These are phyloP conservation scores for Coniochaeta prunicola DNA, from an alignment of 2,329 filamentous ascomycete species.

Conservation along the genomic window DNA sequence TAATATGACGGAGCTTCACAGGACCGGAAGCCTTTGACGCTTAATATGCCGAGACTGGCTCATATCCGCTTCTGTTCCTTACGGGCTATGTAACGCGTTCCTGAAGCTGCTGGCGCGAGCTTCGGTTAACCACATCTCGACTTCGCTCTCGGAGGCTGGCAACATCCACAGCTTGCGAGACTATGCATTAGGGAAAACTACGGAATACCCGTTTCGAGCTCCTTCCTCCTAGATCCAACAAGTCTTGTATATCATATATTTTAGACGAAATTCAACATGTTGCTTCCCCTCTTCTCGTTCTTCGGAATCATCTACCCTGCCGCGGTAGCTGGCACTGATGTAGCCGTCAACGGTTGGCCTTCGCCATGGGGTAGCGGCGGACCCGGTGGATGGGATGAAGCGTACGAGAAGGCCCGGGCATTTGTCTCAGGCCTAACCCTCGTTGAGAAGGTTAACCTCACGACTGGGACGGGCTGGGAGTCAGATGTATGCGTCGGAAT, in stretches of 20 bases:
- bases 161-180: neutral
- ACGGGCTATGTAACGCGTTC: too few species aligned
- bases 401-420: conserved; percentile 55
- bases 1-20: neutral
- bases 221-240: neutral
- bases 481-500: conserved; percentile 27
- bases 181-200: neutral
- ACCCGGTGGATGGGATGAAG: conserved; percentile 45
- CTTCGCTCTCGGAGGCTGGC: neutral
- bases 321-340: neutral
- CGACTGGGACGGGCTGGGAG: conserved; percentile 58
- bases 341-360: conserved; percentile 7
- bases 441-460: conserved; percentile 69
- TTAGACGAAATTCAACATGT: neutral
- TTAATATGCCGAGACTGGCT: neutral
- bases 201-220: neutral
- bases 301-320: neutral
- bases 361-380: conserved; percentile 9
- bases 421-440: conserved; percentile 64
- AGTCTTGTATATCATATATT: neutral
- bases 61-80: neutral
- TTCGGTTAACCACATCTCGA: neutral
- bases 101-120: neutral
- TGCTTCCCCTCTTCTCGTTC: neutral
- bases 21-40: neutral